Base-by-base conservation (phyloP, 495 filamentous ascomycete genomes). In the Hypoxylon fragiforme region DNA sequence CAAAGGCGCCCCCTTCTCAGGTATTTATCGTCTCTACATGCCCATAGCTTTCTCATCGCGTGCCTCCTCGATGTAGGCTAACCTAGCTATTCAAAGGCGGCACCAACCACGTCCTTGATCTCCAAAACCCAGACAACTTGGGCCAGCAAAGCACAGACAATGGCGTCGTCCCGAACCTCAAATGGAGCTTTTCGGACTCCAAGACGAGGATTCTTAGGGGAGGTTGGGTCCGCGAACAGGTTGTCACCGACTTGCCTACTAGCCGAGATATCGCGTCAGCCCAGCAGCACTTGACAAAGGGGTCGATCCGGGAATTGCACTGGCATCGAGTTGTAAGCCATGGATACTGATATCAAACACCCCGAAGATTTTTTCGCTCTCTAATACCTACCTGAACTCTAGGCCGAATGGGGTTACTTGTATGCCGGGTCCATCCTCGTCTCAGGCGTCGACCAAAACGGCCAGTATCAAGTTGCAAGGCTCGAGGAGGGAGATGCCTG, bases 401-500 rank as follows among this genome's bases (percentile, higher is more conserved):
- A 85, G 80, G 83, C 82, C 36, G 83, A 87, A 69, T 86, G 84
- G 83, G 85, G 82, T 8, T 81, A 80, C 48, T 71, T 86, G 1
- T 84, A 84, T 47, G 60, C 73, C 2, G 84, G 85, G 14, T 77
- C 72, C 16, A 73, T 86, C 3, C 62, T 78, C 2, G 66, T 86
- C 9, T 79, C 81, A 7, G 83, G 77, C 3, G 82, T 86, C 18
- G 78, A 86, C 59, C 78, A 86, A 62, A 66, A 81, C 40, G 83
- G 83, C 15, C 57, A 72, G 22, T 81, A 76, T 49, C 75, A 81
- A 37, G 76, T 80, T 15, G 76, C 81, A 32, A 76, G 70, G 34
- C 75, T 85, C 12, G 71, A 77, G 11, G 75, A 72, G 12, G 84
- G 84, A 7, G 85, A 86, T 49, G 78, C 85, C 37, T 88, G 83